Evolutionary conservation across 768 basidiomycete species (phyloP).

Genomic region (Russula compacta): DNA sequence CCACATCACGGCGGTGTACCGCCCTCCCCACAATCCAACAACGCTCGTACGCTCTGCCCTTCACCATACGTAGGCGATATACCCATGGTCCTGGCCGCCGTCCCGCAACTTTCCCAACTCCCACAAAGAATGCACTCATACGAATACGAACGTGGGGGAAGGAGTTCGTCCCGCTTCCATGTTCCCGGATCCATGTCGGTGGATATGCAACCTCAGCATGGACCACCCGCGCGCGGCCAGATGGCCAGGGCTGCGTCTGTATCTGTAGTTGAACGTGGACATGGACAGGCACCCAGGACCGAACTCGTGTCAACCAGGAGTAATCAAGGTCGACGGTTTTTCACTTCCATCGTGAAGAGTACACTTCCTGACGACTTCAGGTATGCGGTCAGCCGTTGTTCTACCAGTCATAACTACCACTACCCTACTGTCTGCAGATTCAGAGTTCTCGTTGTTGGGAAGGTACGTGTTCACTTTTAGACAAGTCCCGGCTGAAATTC

Average conservation of each 20-base stretch:
- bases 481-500: not conserved
- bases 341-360: not conserved
- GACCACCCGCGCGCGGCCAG: no score
- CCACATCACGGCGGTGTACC: no score
- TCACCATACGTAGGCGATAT: not conserved
- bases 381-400: not conserved
- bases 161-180: no score
- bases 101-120: not conserved
- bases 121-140: no score
- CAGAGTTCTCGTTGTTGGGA: conserved; percentile 7
- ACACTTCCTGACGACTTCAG: not conserved
- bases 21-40: not conserved
- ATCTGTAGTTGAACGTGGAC: not conserved
- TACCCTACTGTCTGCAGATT: not conserved
- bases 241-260: not conserved
- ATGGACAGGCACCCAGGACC: not conserved
- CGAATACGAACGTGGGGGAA: not conserved
- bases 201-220: not conserved
- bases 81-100: not conserved
- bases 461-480: not conserved
- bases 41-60: no score
- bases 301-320: not conserved
- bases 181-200: not conserved
- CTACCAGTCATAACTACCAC: not conserved
- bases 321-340: not conserved